Evolutionary conservation across 257 asterid species (phyloP), one percentile per base, ranked within the genome.

Genomic region (Marsdenia floribunda): DNA sequence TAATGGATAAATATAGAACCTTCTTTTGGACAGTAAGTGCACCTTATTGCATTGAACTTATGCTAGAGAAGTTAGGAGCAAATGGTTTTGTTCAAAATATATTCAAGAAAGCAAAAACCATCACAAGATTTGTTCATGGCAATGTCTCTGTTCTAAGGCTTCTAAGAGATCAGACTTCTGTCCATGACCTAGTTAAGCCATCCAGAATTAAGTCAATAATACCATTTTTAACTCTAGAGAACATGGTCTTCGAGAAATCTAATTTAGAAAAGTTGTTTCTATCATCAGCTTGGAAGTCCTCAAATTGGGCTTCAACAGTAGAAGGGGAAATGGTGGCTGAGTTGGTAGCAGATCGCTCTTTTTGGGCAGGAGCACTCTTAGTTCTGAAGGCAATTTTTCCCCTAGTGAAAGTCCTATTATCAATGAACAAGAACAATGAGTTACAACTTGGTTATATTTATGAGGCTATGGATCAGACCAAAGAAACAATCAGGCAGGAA

Each of bases 1-100:
- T 91, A 2, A 72, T 71, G 80, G 85, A 85, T 11, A 86, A 76
- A 64, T 78, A 82, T 64, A 77, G 78, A 63, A 67, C 81, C 0
- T 29, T 87, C 0, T 89, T 88, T 74, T 89, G 96, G 95, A 79
- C 91, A 0, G 87, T 83, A 18, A 86, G 90, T 70, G 82, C 90
- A 5, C 87, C 90, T 12, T 74, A 73, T 46, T 93, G 95, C 81
- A 73, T 93, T 1, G 86, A 86, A 6, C 88, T 93, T 61, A 89
- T 88, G 88, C 63, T 91, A 73, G 88, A 83, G 82, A 87, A 84
- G 49, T 38, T 93, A n/a, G 47, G 53, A 9, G 53, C 1, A 6
- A 75, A 77, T 71, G 73, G 77, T 71, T 33, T 22, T 0, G 55
- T 92, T 5, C 61, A 54, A 12, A 82, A 79, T 5, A 84, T 81